Conservation (phyloP, 495 filamentous ascomycete genomes). For the Annulohypoxylon moriforme region DNA sequence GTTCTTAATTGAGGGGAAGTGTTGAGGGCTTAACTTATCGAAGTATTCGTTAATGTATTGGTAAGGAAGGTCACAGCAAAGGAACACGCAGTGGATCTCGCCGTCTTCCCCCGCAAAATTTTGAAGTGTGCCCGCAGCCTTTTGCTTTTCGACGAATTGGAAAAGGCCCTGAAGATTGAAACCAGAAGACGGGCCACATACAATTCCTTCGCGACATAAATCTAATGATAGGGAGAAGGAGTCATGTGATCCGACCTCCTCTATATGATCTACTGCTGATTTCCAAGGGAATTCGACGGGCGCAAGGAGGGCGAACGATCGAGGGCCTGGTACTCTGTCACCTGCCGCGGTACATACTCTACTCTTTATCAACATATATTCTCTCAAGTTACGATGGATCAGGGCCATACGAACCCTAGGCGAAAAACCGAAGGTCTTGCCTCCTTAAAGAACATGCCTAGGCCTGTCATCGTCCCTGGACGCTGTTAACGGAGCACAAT, state of each 20-base stretch:
- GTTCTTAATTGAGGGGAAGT: slow-evolving; percentile 69
- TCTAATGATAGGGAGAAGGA: slow-evolving; percentile 66
- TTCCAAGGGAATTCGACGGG: slow-evolving; percentile 69
- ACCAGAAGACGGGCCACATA: slow-evolving; percentile 70
- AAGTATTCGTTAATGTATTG: slow-evolving; percentile 72
- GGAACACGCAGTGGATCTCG: slow-evolving; percentile 67
- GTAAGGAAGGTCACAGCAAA: slow-evolving; percentile 72
- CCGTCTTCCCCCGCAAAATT: slow-evolving; percentile 60
- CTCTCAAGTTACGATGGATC: not conserved
- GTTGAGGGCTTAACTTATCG: slow-evolving; percentile 59
- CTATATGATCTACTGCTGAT: slow-evolving; percentile 62
- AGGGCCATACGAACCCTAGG: slow-evolving; percentile 48
- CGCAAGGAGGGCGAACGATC: slow-evolving; percentile 63
- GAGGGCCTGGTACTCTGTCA: slow-evolving; percentile 68
- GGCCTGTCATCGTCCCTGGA: slow-evolving; percentile 64
- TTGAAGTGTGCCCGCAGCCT: slow-evolving; percentile 55
- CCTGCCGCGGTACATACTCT: slow-evolving; percentile 67
- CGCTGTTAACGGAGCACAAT: not conserved
- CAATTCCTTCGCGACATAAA: slow-evolving; percentile 67
- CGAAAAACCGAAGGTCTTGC: slow-evolving; percentile 63
- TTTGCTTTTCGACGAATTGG: slow-evolving; percentile 62
- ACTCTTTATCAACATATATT: slow-evolving; percentile 5
- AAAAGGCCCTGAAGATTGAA: slow-evolving; percentile 67
- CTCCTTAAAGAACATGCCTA: slow-evolving; percentile 65
- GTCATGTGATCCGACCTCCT: slow-evolving; percentile 64